These are phyloP conservation scores for Tylopilus felleus DNA, from an alignment of 768 basidiomycete genomes.

Conservation along the genomic window DNA sequence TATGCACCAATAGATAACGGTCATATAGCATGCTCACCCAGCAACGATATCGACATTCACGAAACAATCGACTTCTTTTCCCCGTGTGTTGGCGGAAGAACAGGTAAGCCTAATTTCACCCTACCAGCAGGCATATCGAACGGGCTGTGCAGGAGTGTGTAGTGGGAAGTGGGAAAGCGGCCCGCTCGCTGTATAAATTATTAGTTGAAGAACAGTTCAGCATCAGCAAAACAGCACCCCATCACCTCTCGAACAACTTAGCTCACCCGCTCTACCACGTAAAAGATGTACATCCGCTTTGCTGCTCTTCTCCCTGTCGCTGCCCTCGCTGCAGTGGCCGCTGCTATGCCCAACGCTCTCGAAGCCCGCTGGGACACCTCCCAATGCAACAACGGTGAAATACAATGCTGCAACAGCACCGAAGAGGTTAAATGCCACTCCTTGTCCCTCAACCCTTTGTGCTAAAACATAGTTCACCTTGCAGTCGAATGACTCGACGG, in stretches of 20 bases:
- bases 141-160: too few relatives aligned
- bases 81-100: neutral
- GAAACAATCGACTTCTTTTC: neutral
- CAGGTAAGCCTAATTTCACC: neutral
- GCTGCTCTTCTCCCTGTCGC: slow-evolving; percentile 8
- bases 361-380: neutral
- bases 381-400: slow-evolving; percentile 7
- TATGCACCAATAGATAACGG: neutral
- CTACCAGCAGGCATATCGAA: neutral
- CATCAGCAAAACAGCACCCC: neutral
- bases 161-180: neutral
- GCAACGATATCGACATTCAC: neutral
- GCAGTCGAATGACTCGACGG: neutral
- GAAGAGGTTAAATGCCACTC: neutral
- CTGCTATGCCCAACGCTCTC: slow-evolving; percentile 5
- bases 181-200: too few relatives aligned
- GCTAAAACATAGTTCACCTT: neutral
- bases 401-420: slow-evolving; percentile 8
- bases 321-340: slow-evolving; percentile 6
- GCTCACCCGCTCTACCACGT: neutral
- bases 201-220: neutral
- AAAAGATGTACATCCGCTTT: slow-evolving; percentile 8
- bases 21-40: neutral
- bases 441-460: too few relatives aligned
- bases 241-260: neutral